phyloP scores from a whole-genome alignment of 2,329 filamentous ascomycete genomes.

The Aspergillus candidus region DNA sequence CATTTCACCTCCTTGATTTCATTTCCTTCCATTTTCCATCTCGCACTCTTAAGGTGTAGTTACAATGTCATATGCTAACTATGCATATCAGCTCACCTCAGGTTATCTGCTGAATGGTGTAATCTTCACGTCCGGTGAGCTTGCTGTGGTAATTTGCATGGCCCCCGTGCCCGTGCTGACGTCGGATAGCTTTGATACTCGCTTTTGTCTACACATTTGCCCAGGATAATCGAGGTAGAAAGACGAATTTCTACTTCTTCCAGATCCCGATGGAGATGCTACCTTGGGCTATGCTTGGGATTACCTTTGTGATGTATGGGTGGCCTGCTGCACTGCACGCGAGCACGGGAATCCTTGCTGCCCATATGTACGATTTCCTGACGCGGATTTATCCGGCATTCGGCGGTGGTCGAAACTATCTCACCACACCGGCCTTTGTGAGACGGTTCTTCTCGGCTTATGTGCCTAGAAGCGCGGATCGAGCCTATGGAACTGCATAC shows the following conservation, averaged over 20 bases:
- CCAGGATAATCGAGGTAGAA: constrained; percentile 74
- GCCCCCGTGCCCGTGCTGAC: constrained; percentile 17
- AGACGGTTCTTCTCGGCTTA: constrained; percentile 56
- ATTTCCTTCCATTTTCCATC: constrained; percentile 6
- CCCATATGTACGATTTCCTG: constrained; percentile 86
- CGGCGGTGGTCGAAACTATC: constrained; percentile 71
- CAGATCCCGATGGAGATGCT: constrained; percentile 75
- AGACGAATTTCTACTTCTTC: constrained; percentile 73
- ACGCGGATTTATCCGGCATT: constrained; percentile 83
- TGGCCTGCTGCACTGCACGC: constrained; percentile 55
- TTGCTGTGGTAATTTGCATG: constrained; percentile 2
- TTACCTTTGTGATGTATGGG: constrained; percentile 65
- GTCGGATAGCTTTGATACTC: constrained; percentile 64
- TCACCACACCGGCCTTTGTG: constrained; percentile 68
- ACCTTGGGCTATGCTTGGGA: constrained; percentile 70
- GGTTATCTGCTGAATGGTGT: constrained; percentile 29
- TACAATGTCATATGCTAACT: no score
- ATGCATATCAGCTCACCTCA: constrained; percentile 32
- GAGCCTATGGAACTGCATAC: constrained; percentile 59
- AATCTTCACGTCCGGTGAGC: constrained; percentile 36
- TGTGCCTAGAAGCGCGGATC: constrained; percentile 42
- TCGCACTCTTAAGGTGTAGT: no score
- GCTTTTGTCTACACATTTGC: constrained; percentile 78
- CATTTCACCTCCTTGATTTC: constrained; percentile 4
- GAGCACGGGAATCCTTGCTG: constrained; percentile 72